Conservation (phyloP, 768 basidiomycete genomes). For the Naematelia encephala region DNA sequence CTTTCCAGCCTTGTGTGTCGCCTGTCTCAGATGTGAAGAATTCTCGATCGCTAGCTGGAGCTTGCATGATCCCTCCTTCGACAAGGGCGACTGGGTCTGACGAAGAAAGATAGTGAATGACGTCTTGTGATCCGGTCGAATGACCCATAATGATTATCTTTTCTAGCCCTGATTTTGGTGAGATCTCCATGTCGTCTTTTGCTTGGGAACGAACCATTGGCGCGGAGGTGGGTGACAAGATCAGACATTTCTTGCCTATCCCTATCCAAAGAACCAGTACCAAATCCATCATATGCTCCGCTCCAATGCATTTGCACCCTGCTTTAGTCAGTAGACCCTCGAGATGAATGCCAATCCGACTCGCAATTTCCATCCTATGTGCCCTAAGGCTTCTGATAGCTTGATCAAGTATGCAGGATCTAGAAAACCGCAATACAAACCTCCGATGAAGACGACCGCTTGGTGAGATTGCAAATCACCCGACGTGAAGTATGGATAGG, state of each 20-base stretch:
- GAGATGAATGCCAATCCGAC: slow-evolving; percentile 2
- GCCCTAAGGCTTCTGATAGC: slow-evolving; percentile 21
- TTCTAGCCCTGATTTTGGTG: slow-evolving; percentile 19
- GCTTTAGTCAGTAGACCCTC: background rate
- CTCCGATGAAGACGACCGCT: slow-evolving; percentile 43
- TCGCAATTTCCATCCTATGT: slow-evolving; percentile 41
- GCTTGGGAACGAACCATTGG: slow-evolving; percentile 23
- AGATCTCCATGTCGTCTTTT: background rate
- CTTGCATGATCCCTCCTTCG: slow-evolving; percentile 48
- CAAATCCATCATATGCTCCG: slow-evolving; percentile 40
- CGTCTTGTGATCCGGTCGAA: slow-evolving; percentile 48
- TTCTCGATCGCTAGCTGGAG: slow-evolving; percentile 47
- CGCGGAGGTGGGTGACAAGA: slow-evolving; percentile 36
- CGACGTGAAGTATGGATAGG: slow-evolving; percentile 35
- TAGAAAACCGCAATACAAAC: slow-evolving; percentile 36
- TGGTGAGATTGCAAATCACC: slow-evolving; percentile 26
- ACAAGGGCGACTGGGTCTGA: slow-evolving; percentile 16
- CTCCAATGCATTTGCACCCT: slow-evolving; percentile 44
- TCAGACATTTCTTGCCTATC: slow-evolving; percentile 39
- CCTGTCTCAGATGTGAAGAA: slow-evolving; percentile 7
- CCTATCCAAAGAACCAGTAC: slow-evolving; percentile 28
- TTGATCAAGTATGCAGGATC: slow-evolving; percentile 23
- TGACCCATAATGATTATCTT: slow-evolving; percentile 45
- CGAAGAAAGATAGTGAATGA: slow-evolving; percentile 43
- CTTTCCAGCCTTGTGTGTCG: slow-evolving; percentile 7